Base-by-base conservation (phyloP, 2,329 filamentous ascomycete genomes). In the Aspergillus ibericus region DNA sequence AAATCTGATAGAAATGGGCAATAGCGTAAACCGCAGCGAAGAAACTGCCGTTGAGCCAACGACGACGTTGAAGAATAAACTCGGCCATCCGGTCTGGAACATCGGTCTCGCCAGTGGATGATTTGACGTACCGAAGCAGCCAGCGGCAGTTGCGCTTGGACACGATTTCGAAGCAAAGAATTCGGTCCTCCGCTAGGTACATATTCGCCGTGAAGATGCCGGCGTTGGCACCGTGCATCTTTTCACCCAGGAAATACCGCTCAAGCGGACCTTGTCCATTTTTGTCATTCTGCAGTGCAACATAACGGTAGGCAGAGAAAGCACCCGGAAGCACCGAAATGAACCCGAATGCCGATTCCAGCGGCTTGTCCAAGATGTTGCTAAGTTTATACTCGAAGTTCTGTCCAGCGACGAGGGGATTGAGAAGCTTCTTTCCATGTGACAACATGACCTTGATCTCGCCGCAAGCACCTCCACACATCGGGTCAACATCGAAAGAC, bases 341-440 rank as follows among this genome's bases (percentile, higher is more conserved):
- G 79, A 98, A 99, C 48, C 95, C 95, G 75, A 99, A 99, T 0
- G 93, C 91, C 4, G 93, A 98, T 74, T 99, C 95, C 40, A 99
- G 81, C 2, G 95, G 95, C 79, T 99, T 99, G 76, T 99, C 95
- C 46, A 99, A 84, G 72, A 99, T 99, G 72, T 99, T 99, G 75
- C 92, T 96, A 90, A 99, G 96, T 83, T 99, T 99, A 84, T 99
- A 99, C 80, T 99, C 95, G 69, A 99, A 99, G 72, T 99, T 99
- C 71, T 99, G 95, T 0, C 93, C 93, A 2, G 95, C 95, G 20
- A 99, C 91, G 4, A 99, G 84, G 0, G 95, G 95, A 70, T 98
- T 99, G 65, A 97, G 75, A 35, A 99, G 84, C 69, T 96, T 92
- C 76, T 90, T 93, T 63, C 93, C 93, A 58, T 84, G 87, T 3